Evolutionary conservation across 1,284 basidiomycete genomes (phyloP), one percentile per base, ranked within the genome.

Genomic region (Naganishia sp.): DNA sequence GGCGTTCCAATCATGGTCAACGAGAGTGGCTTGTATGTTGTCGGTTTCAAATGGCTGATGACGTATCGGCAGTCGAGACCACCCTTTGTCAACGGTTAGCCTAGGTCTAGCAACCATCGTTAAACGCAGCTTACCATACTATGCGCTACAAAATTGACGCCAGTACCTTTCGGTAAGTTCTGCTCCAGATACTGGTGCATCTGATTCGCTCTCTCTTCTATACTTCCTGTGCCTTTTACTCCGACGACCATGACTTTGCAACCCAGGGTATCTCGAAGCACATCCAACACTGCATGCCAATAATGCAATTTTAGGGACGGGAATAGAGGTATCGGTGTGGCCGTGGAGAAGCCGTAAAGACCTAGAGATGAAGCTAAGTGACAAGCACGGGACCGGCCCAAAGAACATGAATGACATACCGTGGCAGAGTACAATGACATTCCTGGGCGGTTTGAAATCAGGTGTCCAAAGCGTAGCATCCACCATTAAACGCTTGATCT

Each of bases 221-320:
- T 90, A 0, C 92, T 94, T 4, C 94, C 96, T 9, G 95, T 98
- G 6, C 89, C 88, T 54, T 96, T 96, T 23, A 98, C 96, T 1
- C 90, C 88, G 3, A 94, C 93, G n/a, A 98, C 90, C 60, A 97
- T 87, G 18, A 99, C 94, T 69, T 97, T 91, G 25, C 90, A 94
- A 7, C 92, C 91, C 23, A 98, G 83, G 71, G 86, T 90, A 68
- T 90, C 85, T 63, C 90, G 85, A 15, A 99, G 83, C 9, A 96
- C 86, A 50, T 86, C 87, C 49, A 98, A 83, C 6, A 97, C 88
- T 66, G 90, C 90, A 0, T 88, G 87, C 96, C 96, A 99, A 77
- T 99, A 99, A 72, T 98, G 94, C 75, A 94, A 86, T 69, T 92
- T 79, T 48, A 80, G 70, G 4, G 76, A 78, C 6, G 79, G 79